Evolutionary conservation across 2,329 filamentous ascomycete species (phyloP).

Genomic region (Colletotrichum sp.): DNA sequence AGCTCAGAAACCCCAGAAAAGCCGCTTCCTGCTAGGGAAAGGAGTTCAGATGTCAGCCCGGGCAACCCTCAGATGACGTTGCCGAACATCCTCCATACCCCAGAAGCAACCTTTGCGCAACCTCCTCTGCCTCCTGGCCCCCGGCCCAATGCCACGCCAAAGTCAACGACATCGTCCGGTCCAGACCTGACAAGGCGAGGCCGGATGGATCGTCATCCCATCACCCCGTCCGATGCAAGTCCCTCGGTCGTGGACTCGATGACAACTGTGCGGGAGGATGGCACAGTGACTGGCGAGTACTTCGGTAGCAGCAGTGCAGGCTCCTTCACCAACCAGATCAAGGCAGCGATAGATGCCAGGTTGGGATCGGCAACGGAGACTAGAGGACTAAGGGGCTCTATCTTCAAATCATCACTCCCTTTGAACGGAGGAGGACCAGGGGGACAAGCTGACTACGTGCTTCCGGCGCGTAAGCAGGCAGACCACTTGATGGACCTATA

Average conservation of each 20-base stretch:
- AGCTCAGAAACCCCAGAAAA: constrained; percentile 18
- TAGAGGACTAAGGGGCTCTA: neutral
- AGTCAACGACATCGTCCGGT: neutral
- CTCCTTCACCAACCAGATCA: constrained; percentile 51
- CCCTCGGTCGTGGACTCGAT: constrained; percentile 47
- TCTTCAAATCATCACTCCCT: constrained; percentile 25
- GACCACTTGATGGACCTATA: constrained; percentile 50
- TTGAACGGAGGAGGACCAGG: neutral
- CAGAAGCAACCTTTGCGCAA: neutral
- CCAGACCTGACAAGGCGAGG: neutral
- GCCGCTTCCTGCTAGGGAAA: neutral
- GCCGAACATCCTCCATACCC: neutral
- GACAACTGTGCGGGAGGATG: constrained; percentile 48
- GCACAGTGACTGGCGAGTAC: constrained; percentile 42
- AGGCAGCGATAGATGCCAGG: constrained; percentile 42
- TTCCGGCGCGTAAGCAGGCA: constrained; percentile 48
- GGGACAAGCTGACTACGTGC: constrained; percentile 35
- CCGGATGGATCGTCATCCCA: neutral
- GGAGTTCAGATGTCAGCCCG: neutral
- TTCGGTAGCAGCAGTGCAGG: constrained; percentile 53
- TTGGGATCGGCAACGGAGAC: constrained; percentile 19
- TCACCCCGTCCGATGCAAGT: constrained; percentile 15
- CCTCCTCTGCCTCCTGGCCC: neutral
- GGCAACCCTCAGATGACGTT: neutral
- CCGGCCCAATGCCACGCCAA: neutral